Evolutionary conservation across 176 grass and related monocot species (phyloP), one percentile per base, ranked within the genome.

Genomic region (Zizania latifolia): DNA sequence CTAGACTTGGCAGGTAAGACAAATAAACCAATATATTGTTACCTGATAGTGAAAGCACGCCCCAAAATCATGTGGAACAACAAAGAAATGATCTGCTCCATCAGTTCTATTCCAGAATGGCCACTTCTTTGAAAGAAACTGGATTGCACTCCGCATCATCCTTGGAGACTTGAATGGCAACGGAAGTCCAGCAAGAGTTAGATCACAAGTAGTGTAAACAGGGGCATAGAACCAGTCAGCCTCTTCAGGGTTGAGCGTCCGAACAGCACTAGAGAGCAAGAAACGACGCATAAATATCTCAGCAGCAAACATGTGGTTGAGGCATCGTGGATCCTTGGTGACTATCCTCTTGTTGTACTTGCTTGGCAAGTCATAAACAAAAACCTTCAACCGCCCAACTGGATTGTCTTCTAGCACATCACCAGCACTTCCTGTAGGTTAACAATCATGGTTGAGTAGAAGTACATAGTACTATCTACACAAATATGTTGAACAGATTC

Each of bases 21-120:
- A 28, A 1, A 13, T 12, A 28, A 33, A 63, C 17, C 2, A 59
- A 71, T n/a, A 70, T 58, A 73, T 33, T 59, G 34, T 75, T 64
- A 96, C 93, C 89, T 96, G 86, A 71, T 96, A 96, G 58, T 92
- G 93, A 82, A 96, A 96, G 84, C 93, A 96, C 34, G 93, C 86
- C 13, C 83, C 89, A 41, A 92, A 96, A 76, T 96, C 93, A 83
- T 96, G 93, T 3, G 93, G 89, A 37, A 85, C 78, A 24, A 96
- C 84, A 78, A 96, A 96, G 77, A 90, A 92, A 71, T 96, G 93
- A 79, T 96, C 84, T 45, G 81, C 93, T 63, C 93, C 93, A 63
- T 96, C 86, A 48, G 89, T 90, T 77, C 71, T 91, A 74, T 96
- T 96, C 93, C 93, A 96, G 78, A 85, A 96, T 40, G 89, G 86